Conservation (phyloP, 2,329 filamentous ascomycete genomes). For the Phoma herbarum region DNA sequence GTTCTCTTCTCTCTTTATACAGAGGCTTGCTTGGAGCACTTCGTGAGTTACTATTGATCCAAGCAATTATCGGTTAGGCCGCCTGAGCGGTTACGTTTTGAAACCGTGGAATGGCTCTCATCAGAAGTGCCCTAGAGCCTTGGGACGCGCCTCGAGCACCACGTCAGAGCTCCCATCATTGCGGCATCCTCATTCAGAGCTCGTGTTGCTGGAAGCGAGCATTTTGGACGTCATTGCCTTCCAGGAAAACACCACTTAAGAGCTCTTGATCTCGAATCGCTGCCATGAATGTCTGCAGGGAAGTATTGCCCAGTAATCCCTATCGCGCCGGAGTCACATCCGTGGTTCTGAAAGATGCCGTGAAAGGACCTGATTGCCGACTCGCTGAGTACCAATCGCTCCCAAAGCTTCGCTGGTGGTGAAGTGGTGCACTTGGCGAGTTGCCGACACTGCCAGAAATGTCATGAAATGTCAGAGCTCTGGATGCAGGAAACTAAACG, state of each 20-base stretch:
- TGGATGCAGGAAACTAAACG: no score
- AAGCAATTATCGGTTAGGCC: background rate
- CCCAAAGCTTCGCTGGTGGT: background rate
- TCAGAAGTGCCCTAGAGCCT: background rate
- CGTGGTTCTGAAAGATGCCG: background rate
- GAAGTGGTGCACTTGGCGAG: background rate
- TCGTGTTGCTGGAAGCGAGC: background rate
- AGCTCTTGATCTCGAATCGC: background rate
- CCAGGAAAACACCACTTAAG: background rate
- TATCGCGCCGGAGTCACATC: slow-evolving; percentile 4
- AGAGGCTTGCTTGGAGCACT: background rate
- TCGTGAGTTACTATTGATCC: background rate
- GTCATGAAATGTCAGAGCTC: background rate
- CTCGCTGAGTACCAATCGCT: background rate
- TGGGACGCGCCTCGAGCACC: background rate
- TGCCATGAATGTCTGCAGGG: slow-evolving; percentile 8
- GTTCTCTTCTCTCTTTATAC: slow-evolving; percentile 15
- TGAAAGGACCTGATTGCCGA: background rate
- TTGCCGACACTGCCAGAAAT: background rate
- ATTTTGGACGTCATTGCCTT: background rate
- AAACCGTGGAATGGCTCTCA: background rate
- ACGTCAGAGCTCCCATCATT: background rate
- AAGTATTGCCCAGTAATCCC: slow-evolving; percentile 12
- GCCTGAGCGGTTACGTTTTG: slow-evolving; percentile 6
- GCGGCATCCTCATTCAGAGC: background rate